Percentiles rank a stretch among this genome's conserved stretches.
phyloP scores from a whole-genome alignment of 2,329 filamentous ascomycete species.

The Nemania sp. region DNA sequence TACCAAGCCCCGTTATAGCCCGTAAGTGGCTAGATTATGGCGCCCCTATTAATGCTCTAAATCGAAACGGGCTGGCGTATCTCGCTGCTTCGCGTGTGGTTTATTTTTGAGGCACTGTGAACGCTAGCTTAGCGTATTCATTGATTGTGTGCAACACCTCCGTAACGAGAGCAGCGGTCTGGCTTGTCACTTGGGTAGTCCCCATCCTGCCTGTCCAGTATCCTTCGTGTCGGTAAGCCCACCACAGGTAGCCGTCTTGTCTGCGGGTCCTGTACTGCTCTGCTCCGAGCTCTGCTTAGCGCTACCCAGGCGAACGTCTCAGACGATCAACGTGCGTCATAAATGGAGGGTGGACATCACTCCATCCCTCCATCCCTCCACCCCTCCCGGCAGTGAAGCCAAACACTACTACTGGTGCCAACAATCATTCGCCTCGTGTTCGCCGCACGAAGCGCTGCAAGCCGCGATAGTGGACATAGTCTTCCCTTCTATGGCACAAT shows the following conservation, averaged over 20 bases:
- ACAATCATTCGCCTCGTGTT: background rate
- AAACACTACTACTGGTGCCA: slow-evolving; percentile 7
- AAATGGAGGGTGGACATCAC: background rate
- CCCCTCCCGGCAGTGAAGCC: slow-evolving; percentile 7
- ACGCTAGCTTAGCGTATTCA: no score
- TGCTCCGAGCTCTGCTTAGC: background rate
- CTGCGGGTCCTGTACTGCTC: background rate
- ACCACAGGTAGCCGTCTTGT: background rate
- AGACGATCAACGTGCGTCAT: slow-evolving; percentile 12
- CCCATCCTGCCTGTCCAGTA: slow-evolving; percentile 11
- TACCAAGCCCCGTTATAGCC: no score
- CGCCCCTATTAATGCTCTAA: no score
- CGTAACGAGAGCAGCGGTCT: no score
- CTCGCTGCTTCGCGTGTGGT: no score
- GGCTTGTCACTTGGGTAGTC: slow-evolving; percentile 4
- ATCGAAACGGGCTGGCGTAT: no score
- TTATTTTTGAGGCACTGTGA: no score
- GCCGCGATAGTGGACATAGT: background rate
- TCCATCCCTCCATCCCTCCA: background rate
- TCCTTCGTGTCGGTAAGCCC: slow-evolving; percentile 21
- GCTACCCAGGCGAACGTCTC: slow-evolving; percentile 1
- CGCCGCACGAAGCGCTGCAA: slow-evolving; percentile 13
- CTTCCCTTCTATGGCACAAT: background rate
- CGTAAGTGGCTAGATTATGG: no score
- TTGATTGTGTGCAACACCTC: no score